phyloP scores from a whole-genome alignment of 371 early-diverging fungal genomes.

The Astathelohania contejeani region DNA sequence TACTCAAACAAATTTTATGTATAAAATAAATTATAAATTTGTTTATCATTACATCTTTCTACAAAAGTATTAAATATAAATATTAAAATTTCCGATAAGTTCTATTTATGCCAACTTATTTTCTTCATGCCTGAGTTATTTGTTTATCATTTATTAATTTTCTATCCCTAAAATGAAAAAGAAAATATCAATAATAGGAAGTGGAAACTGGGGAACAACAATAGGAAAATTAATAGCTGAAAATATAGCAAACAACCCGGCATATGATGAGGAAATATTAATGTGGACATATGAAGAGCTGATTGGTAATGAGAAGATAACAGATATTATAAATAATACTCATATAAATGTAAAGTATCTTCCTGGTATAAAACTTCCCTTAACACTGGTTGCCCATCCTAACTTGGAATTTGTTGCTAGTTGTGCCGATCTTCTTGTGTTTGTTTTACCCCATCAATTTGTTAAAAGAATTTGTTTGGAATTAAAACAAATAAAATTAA shows the following conservation, averaged over 20 bases:
- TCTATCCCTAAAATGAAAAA: too few relatives aligned
- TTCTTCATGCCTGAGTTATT: too few relatives aligned
- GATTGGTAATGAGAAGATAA: slow-evolving; percentile 65
- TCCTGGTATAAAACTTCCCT: slow-evolving; percentile 67
- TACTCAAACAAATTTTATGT: too few relatives aligned
- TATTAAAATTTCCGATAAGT: too few relatives aligned
- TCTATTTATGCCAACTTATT: too few relatives aligned
- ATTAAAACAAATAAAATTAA: slow-evolving; percentile 58
- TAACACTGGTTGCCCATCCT: slow-evolving; percentile 68
- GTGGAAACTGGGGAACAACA: slow-evolving; percentile 61
- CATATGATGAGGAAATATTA: slow-evolving; percentile 63
- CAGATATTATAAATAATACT: slow-evolving; percentile 75
- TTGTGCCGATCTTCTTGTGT: slow-evolving; percentile 69
- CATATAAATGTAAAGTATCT: slow-evolving; percentile 89
- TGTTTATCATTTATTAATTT: too few relatives aligned
- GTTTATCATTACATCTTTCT: too few relatives aligned
- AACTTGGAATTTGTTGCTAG: slow-evolving; percentile 60
- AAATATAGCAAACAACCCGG: slow-evolving; percentile 58
- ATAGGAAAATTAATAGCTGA: slow-evolving; percentile 75
- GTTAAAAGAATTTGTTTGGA: slow-evolving; percentile 63
- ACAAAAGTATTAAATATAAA: too few relatives aligned
- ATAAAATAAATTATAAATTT: too few relatives aligned
- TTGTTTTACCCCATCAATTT: slow-evolving; percentile 87
- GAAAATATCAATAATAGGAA: slow-evolving; percentile 45
- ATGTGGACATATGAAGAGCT: slow-evolving; percentile 88